A percentile compares a stretch with the other conserved stretches of the same genome.
phyloP scores from a whole-genome alignment of 495 filamentous ascomycete genomes.

The Clavariopsis aquatica region DNA sequence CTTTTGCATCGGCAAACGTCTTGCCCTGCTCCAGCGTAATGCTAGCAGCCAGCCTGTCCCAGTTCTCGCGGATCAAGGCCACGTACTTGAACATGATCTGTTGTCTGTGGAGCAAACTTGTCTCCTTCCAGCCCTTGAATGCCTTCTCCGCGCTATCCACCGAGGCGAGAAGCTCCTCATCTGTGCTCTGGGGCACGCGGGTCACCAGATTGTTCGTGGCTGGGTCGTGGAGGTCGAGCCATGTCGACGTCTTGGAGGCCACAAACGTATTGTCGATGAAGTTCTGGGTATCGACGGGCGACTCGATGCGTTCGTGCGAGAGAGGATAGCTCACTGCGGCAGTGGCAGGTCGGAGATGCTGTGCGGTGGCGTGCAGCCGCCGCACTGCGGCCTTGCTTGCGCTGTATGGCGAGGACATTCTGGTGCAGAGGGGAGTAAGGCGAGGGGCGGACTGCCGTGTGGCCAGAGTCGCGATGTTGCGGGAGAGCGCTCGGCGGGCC shows the following conservation, averaged over 20 bases:
- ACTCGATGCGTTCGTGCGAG: conserved; percentile 74
- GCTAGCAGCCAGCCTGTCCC: conserved; percentile 91
- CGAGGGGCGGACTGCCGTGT: conserved; percentile 35
- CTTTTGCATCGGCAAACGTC: conserved; percentile 92
- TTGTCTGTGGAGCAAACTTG: conserved; percentile 80
- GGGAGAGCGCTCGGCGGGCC: conserved; percentile 31
- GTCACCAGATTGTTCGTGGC: conserved; percentile 98
- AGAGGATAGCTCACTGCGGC: conserved; percentile 71
- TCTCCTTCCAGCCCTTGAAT: conserved; percentile 83
- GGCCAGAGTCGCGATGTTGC: conserved; percentile 31
- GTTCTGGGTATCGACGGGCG: conserved; percentile 78
- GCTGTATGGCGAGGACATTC: conserved; percentile 38
- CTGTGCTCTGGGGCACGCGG: conserved; percentile 92
- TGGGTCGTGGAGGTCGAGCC: conserved; percentile 92
- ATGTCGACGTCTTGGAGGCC: conserved; percentile 69
- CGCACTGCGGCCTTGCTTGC: conserved; percentile 41
- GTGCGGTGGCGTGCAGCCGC: conserved; percentile 45
- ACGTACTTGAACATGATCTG: conserved; percentile 98
- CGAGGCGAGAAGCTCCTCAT: conserved; percentile 83
- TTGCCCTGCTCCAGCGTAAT: conserved; percentile 99
- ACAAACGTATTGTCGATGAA: conserved; percentile 93
- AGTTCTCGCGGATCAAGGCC: conserved; percentile 84
- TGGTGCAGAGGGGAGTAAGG: conserved; percentile 35
- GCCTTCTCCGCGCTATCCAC: conserved; percentile 86
- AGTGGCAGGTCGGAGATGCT: conserved; percentile 49